A percentile compares a stretch with the other conserved stretches of the same genome.
Conservation (phyloP, 331 rosid genomes). For the Acacia pycnantha region DNA sequence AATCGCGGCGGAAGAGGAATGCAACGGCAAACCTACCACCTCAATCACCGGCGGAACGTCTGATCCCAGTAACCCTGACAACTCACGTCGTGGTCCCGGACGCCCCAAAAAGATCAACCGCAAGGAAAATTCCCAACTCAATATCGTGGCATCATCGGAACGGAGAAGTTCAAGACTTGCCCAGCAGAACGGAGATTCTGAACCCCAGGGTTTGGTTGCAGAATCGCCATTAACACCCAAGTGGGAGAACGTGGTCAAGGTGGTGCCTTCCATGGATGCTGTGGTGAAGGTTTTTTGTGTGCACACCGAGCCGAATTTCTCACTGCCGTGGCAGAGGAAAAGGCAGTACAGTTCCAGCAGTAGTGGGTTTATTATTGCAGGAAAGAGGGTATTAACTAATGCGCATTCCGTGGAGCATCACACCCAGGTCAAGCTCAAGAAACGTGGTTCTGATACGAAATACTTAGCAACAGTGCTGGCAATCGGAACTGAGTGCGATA, state of each 20-base stretch:
- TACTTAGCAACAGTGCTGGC: conserved; percentile 61
- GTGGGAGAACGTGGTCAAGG: conserved; percentile 48
- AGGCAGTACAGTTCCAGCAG: conserved; percentile 60
- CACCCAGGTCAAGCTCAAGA: conserved; percentile 64
- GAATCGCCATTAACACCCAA: conserved; percentile 13
- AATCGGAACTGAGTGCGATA: conserved; percentile 61
- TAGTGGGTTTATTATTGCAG: conserved; percentile 50
- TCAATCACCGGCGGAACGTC: conserved; percentile 1
- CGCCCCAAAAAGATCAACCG: conserved; percentile 45
- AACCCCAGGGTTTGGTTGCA: not conserved
- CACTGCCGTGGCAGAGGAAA: conserved; percentile 64
- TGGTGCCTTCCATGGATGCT: conserved; percentile 61
- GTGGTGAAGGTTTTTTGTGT: conserved; percentile 68
- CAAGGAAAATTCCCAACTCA: conserved; percentile 10
- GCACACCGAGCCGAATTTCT: conserved; percentile 62
- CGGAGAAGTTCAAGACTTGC: conserved; percentile 45
- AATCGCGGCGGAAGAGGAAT: conserved; percentile 18
- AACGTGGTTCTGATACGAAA: conserved; percentile 59
- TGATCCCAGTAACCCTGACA: conserved; percentile 20
- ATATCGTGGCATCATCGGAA: conserved; percentile 28
- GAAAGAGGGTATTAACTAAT: conserved; percentile 49
- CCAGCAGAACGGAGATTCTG: conserved; percentile 46
- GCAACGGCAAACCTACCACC: conserved; percentile 13
- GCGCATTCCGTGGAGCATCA: conserved; percentile 67
- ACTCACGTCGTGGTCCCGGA: conserved; percentile 40